Evolutionary conservation across 2,329 filamentous ascomycete genomes (phyloP).

Genomic region (Neopestalotiopsis rosae): DNA sequence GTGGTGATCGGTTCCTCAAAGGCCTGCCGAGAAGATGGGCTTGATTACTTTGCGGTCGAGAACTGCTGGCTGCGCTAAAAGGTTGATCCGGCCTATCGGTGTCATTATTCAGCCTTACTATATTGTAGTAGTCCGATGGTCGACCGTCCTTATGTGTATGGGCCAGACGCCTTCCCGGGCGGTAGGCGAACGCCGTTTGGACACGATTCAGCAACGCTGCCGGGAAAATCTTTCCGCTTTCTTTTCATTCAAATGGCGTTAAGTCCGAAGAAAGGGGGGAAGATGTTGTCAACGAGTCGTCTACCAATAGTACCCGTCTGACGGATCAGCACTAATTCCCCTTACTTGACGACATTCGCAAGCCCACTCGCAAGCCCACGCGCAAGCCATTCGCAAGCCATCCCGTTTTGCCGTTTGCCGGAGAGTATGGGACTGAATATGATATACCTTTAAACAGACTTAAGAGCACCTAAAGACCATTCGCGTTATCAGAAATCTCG

Average conservation of each 20-base stretch:
- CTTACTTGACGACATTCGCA: background rate
- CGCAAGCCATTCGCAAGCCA: background rate
- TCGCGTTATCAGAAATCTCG: background rate
- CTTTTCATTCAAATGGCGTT: background rate
- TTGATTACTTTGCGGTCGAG: background rate
- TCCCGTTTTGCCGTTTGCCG: background rate
- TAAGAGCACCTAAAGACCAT: background rate
- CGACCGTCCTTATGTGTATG: background rate
- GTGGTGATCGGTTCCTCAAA: background rate
- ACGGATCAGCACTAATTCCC: background rate
- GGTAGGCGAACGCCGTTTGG: background rate
- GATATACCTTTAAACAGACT: conserved; percentile 9
- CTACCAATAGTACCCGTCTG: background rate
- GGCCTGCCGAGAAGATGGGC: background rate
- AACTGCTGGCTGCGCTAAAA: background rate
- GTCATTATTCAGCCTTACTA: background rate
- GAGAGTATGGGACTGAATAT: background rate
- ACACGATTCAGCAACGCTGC: background rate
- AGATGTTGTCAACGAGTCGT: background rate
- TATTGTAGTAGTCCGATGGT: background rate
- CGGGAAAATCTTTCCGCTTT: background rate
- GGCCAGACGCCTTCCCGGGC: background rate
- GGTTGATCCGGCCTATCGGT: background rate
- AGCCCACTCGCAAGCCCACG: background rate
- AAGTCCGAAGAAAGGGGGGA: background rate